Base-by-base conservation (phyloP, 176 grass and related monocot species). In the Leersia perrieri region DNA sequence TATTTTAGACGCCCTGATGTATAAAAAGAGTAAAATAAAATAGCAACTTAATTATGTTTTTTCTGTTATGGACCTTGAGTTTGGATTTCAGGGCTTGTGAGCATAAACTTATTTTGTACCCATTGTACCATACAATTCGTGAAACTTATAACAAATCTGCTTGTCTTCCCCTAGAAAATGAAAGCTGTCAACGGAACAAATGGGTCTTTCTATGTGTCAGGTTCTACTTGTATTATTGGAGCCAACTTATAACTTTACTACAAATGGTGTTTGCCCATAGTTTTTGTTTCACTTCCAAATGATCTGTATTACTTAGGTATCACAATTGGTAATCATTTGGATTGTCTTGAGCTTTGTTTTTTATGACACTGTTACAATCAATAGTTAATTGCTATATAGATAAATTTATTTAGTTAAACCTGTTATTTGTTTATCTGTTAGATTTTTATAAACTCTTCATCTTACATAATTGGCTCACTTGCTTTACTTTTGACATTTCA, bases 401-500 rank as follows among this genome's bases (percentile, higher is more conserved):
- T 49, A 62, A 42, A 26, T 33, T 33, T 77, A 3, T 69, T 25
- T 8, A 63, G 55, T 63, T 82, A 28, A 68, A 33, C 32, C 38
- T 70, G 39, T 33, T 61, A 12, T 33, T 71, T 53, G 42, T 64
- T 41, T 62, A 70, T 29, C 32, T 32, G 15, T 32, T 13, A 22
- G 12, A 23, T 22, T 10, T 58, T 7, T 20, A 58, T n/a, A 23
- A 58, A 25, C 25, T 25, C 10, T 36, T 31, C 41, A 1, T 55
- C 22, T 72, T 44, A n/a, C n/a, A n/a, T 74, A 75, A n/a, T n/a
- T 5, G 11, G 72, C 36, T 81, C 5, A 47, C 53, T 78, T 63
- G 13, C 38, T 82, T 45, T 5, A 14, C 53, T 51, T 73, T 33
- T 36, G 42, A 38, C 3, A 12, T 86, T 86, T 68, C 78, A 86